Evolutionary conservation across 2,329 filamentous ascomycete genomes (phyloP).

Genomic region (Epichloe gansuensis): DNA sequence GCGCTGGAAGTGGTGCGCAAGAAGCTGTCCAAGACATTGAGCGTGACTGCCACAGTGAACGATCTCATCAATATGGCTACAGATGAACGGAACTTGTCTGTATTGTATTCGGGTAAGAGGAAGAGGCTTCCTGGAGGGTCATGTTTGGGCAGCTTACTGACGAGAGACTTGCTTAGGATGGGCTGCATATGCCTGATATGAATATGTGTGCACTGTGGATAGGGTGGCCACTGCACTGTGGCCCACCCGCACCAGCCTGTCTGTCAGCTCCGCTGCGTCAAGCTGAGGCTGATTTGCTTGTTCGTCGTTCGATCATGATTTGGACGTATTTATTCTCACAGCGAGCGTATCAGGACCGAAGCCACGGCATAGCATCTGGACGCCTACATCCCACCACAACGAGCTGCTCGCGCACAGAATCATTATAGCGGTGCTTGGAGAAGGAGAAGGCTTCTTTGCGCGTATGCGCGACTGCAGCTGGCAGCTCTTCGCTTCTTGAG

Average conservation of each 20-base stretch:
- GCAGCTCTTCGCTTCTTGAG: background rate
- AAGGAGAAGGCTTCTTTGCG: background rate
- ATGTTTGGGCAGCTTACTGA: slow-evolving; percentile 10
- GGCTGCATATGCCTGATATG: slow-evolving; percentile 31
- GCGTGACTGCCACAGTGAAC: slow-evolving; percentile 89
- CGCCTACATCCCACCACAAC: background rate
- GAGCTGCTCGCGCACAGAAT: background rate
- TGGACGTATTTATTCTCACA: background rate
- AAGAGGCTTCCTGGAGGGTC: background rate
- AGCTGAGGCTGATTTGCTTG: background rate
- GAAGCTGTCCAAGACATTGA: slow-evolving; percentile 88
- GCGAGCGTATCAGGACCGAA: background rate
- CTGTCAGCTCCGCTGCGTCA: background rate
- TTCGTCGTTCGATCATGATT: background rate
- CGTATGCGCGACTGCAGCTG: background rate
- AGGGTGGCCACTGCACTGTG: background rate
- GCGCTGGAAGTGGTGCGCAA: slow-evolving; percentile 89
- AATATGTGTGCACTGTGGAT: background rate
- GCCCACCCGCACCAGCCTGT: background rate
- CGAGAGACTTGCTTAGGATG: slow-evolving; percentile 20
- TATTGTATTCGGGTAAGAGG: slow-evolving; percentile 64
- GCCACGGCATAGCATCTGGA: background rate
- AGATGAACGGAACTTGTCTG: slow-evolving; percentile 82
- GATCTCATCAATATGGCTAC: slow-evolving; percentile 93
- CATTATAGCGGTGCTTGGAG: background rate